Conservation (phyloP, 306 rosid species). For the Nissolia schottii region DNA sequence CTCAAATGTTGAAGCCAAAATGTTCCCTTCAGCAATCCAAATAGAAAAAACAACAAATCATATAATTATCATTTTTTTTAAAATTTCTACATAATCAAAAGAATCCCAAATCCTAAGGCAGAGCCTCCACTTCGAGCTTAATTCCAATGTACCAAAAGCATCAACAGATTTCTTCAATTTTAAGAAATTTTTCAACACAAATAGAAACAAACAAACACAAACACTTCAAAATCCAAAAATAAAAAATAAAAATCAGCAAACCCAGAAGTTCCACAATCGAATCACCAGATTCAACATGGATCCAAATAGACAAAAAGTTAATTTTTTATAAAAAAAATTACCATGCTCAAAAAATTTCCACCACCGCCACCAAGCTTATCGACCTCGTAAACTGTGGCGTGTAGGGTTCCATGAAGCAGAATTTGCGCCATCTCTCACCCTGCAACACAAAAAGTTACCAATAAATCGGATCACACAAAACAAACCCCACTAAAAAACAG, state of each 20-base stretch:
- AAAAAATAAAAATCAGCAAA: neutral
- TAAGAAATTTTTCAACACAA: neutral
- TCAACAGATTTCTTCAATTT: constrained; percentile 4
- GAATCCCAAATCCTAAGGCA: constrained; percentile 12
- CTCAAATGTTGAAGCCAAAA: neutral
- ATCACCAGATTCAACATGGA: neutral
- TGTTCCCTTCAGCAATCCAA: too few relatives aligned
- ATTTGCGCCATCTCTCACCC: constrained; percentile 74
- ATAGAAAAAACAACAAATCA: neutral
- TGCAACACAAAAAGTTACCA: neutral
- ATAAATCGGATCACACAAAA: constrained; percentile 24
- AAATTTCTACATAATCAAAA: neutral
- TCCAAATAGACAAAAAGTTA: neutral
- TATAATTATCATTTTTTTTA: neutral
- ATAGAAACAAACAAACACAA: neutral
- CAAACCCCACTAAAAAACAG: neutral
- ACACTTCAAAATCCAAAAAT: neutral
- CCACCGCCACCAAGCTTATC: constrained; percentile 49
- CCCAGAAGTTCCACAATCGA: neutral
- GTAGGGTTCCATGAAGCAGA: constrained; percentile 88
- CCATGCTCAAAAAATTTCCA: constrained; percentile 62
- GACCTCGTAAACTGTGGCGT: constrained; percentile 79
- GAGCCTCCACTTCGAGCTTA: constrained; percentile 1
- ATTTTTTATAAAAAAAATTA: neutral
- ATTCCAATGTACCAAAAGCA: neutral